Conservation (phyloP, 805 yeast species). For the Saccharomycopsis babjevae region DNA sequence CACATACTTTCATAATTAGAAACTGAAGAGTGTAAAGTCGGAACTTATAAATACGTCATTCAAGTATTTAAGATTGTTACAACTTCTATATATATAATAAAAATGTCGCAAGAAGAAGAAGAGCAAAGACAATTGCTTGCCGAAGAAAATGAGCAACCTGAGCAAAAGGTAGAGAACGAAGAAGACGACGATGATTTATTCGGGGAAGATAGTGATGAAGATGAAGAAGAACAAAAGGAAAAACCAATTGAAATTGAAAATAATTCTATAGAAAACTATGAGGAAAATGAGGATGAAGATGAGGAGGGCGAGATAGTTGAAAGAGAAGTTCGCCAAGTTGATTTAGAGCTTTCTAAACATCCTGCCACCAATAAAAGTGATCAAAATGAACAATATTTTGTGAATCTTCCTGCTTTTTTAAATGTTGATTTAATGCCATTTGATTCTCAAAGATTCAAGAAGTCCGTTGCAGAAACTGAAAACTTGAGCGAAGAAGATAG, state of each 20-base stretch:
- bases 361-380: constrained; percentile 37
- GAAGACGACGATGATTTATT: constrained; percentile 36
- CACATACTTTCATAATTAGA: too few species aligned
- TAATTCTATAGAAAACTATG: constrained; percentile 24
- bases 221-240: constrained; percentile 22
- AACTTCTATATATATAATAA: neutral
- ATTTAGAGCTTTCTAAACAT: constrained; percentile 31
- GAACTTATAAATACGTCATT: too few species aligned
- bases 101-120: constrained; percentile 29
- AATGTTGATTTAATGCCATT: constrained; percentile 80
- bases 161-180: constrained; percentile 22
- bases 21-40: too few species aligned
- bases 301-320: constrained; percentile 26
- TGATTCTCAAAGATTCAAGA: constrained; percentile 60
- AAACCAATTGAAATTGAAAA: constrained; percentile 15
- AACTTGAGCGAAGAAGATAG: constrained; percentile 37
- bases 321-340: constrained; percentile 17
- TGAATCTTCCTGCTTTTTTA: constrained; percentile 75
- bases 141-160: constrained; percentile 13
- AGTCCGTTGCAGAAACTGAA: constrained; percentile 32
- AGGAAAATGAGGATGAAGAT: constrained; percentile 24
- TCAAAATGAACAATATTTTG: constrained; percentile 31
- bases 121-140: constrained; percentile 1
- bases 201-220: constrained; percentile 29
- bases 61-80: neutral